Base-by-base conservation (phyloP, 768 basidiomycete species). In the Macrocybe gigantea region DNA sequence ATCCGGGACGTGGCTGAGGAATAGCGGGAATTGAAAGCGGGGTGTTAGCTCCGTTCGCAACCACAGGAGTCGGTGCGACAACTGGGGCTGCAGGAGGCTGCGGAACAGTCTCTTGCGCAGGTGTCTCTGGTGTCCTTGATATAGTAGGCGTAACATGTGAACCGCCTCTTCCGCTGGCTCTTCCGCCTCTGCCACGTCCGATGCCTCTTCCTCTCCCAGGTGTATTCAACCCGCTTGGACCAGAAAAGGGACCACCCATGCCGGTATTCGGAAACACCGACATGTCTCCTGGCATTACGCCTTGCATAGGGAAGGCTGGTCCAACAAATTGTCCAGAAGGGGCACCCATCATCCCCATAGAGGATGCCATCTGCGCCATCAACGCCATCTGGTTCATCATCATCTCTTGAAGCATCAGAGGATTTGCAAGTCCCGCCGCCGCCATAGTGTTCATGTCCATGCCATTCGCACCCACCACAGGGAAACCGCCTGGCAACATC, bases 311-410 rank as follows among this genome's bases (percentile, higher is more conserved):
- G 44, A 80, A 80, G 13, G 75, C 80, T 29, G 74, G 80, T 7
- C 61, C 63, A 41, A 68, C 72, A 66, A 79, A 80, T 58, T 80
- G 81, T 7, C 75, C 80, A 7, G 74, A 70, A 15, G 67, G 60
- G 9, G 83, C 78, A 56, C 78, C 80, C 54, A 88, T 73, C 63
- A 91, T 84, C 30, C 84, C 88, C 79, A 92, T 85, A 33, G 80
- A 83, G 31, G 82, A 75, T 37, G 88, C 88, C 83, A 95, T 88
- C 67, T 93, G 91, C 47, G 87, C 82, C 93, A 94, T 93, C 59
- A 94, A 74, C 29, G 89, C 85, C 87, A 91, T 90, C 62, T 93
- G 86, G 63, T 79, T 88, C 79, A 88, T 83, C 81, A 93, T 83
- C 77, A 93, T 85, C 61, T 91, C 91, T 64, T 93, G 92, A 55